Evolutionary conservation across 768 basidiomycete genomes (phyloP).

Genomic region (Lentinula edodes): DNA sequence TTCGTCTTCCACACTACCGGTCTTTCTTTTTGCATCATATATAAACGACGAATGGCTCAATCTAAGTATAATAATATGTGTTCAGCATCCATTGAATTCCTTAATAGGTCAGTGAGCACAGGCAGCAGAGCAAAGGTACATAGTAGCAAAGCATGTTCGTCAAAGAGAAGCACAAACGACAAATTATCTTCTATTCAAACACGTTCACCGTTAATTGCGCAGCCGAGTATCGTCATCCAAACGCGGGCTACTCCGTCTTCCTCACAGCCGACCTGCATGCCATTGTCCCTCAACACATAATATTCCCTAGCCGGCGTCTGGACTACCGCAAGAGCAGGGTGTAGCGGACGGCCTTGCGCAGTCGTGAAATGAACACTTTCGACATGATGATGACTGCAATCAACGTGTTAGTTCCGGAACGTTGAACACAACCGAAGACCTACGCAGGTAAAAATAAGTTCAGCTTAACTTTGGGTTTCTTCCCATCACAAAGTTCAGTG

Average conservation of each 20-base stretch:
- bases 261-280: slow-evolving; percentile 72
- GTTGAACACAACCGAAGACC: slow-evolving; percentile 13
- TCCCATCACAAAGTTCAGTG: not conserved
- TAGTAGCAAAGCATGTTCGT: not conserved
- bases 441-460: slow-evolving; percentile 66
- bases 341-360: slow-evolving; percentile 36
- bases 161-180: not conserved
- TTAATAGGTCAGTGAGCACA: not conserved
- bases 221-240: slow-evolving; percentile 59
- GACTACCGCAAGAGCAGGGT: slow-evolving; percentile 59
- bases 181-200: not conserved
- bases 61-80: not conserved
- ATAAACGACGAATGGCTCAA: not conserved
- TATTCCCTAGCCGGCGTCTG: slow-evolving; percentile 69
- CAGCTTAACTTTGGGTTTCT: slow-evolving; percentile 21
- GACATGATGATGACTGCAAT: slow-evolving; percentile 62
- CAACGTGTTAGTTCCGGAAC: not conserved
- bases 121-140: not conserved
- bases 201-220: slow-evolving; percentile 18
- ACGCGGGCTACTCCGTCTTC: slow-evolving; percentile 62
- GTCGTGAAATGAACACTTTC: slow-evolving; percentile 69
- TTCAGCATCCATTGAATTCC: not conserved
- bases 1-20: not conserved
- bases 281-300: slow-evolving; percentile 66
- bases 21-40: not conserved